Percentiles rank a stretch among this genome's conserved stretches.
phyloP scores from a whole-genome alignment of 2,329 filamentous ascomycete genomes.

The Lachnellula willkommii region DNA sequence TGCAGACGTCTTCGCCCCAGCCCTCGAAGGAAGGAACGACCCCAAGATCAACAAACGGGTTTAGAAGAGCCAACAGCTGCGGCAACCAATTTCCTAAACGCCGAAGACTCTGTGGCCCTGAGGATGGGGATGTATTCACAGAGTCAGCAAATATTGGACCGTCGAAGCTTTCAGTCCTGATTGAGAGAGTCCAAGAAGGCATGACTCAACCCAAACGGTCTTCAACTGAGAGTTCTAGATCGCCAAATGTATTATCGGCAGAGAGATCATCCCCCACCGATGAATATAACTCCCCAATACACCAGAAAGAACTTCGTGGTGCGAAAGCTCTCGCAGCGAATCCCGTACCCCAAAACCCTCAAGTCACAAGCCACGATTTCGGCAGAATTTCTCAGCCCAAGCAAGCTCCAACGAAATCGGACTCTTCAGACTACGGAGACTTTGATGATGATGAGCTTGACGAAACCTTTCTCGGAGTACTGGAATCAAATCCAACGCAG shows the following conservation, averaged over 20 bases:
- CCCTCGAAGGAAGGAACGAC: constrained; percentile 41
- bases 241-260: constrained; percentile 36
- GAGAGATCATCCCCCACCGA: neutral
- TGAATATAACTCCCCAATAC: constrained; percentile 4
- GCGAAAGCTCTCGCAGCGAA: neutral
- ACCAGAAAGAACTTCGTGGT: constrained; percentile 1
- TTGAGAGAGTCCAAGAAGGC: constrained; percentile 59
- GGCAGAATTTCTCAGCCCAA: neutral
- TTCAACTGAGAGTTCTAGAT: constrained; percentile 33
- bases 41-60: constrained; percentile 40
- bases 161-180: constrained; percentile 54
- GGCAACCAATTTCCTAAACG: constrained; percentile 68
- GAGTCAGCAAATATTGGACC: constrained; percentile 41
- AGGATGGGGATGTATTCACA: constrained; percentile 36
- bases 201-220: constrained; percentile 32
- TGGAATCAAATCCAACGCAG: constrained; percentile 41
- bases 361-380: neutral
- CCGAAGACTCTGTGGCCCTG: constrained; percentile 44
- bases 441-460: constrained; percentile 50
- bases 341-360: neutral
- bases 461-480: constrained; percentile 42
- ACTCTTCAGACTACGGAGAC: constrained; percentile 32
- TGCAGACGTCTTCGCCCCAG: constrained; percentile 66
- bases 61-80: constrained; percentile 64
- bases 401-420: constrained; percentile 3